Conservation (phyloP, 148 eudicot species). For the Cornus suecica region DNA sequence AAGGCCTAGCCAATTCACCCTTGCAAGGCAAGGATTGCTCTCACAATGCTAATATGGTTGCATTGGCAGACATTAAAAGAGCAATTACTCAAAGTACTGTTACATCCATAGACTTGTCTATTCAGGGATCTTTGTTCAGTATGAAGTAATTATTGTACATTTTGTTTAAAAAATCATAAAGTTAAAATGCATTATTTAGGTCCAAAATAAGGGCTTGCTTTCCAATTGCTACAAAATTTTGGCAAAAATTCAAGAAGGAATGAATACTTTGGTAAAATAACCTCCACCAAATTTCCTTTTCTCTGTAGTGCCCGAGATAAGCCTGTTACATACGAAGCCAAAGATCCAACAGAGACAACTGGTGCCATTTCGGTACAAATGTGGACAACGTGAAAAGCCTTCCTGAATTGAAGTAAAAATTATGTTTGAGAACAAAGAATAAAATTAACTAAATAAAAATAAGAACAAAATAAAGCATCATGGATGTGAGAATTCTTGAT, state of each 20-base stretch:
- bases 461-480: not conserved
- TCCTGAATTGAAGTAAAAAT: conserved; percentile 35
- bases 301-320: conserved; percentile 60
- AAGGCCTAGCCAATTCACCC: not conserved
- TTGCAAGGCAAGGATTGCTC: conserved; percentile 2
- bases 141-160: not conserved
- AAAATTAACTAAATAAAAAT: not conserved
- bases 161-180: not conserved
- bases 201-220: not conserved
- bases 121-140: not conserved
- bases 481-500: not conserved
- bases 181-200: not conserved
- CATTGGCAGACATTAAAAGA: no score
- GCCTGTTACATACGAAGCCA: conserved; percentile 67
- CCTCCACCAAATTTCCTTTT: conserved; percentile 67
- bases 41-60: not conserved
- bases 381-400: conserved; percentile 53
- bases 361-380: conserved; percentile 79
- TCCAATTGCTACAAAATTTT: not conserved
- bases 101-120: not conserved
- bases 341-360: conserved; percentile 57
- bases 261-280: conserved; percentile 68
- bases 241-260: not conserved
- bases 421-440: conserved; percentile 5
- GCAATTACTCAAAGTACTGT: no score